phyloP scores from a whole-genome alignment of 1,139 yeast species.

The Suhomyces taliae region DNA sequence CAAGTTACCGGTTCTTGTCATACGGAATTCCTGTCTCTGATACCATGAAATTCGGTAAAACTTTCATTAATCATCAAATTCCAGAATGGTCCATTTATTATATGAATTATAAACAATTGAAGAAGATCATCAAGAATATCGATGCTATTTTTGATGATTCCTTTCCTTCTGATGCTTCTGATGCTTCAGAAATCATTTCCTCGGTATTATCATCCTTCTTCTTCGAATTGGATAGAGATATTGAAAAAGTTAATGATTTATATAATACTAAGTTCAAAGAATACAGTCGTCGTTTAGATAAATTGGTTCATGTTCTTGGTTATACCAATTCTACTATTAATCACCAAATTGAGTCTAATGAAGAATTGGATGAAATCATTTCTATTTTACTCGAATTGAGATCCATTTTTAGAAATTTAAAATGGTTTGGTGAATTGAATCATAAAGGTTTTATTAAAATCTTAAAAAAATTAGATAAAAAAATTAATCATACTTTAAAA shows the following conservation, averaged over 20 bases:
- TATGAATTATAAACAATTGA: slow-evolving; percentile 82
- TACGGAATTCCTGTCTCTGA: neutral
- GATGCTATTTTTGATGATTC: slow-evolving; percentile 38
- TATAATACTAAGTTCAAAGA: slow-evolving; percentile 73
- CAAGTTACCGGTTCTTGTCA: too few species aligned
- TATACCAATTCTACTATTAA: slow-evolving; percentile 23
- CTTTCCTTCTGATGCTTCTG: slow-evolving; percentile 17
- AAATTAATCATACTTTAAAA: slow-evolving; percentile 32
- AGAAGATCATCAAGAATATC: slow-evolving; percentile 67
- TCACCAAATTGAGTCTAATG: slow-evolving; percentile 43
- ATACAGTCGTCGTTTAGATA: slow-evolving; percentile 65
- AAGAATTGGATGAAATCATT: slow-evolving; percentile 77
- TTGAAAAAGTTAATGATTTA: slow-evolving; percentile 79
- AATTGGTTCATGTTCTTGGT: slow-evolving; percentile 39
- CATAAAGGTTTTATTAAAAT: slow-evolving; percentile 89
- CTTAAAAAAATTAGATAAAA: slow-evolving; percentile 87
- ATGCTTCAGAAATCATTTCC: slow-evolving; percentile 20
- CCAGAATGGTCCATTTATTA: slow-evolving; percentile 89
- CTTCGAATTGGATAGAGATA: slow-evolving; percentile 75
- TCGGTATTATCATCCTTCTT: slow-evolving; percentile 63
- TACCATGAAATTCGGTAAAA: slow-evolving; percentile 82
- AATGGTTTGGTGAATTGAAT: slow-evolving; percentile 93
- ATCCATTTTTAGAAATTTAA: slow-evolving; percentile 74
- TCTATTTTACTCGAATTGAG: slow-evolving; percentile 76
- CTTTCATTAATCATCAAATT: slow-evolving; percentile 77